These are phyloP conservation scores for Alternaria sp. DNA, from an alignment of 2,329 filamentous ascomycete species.

Conservation along the genomic window DNA sequence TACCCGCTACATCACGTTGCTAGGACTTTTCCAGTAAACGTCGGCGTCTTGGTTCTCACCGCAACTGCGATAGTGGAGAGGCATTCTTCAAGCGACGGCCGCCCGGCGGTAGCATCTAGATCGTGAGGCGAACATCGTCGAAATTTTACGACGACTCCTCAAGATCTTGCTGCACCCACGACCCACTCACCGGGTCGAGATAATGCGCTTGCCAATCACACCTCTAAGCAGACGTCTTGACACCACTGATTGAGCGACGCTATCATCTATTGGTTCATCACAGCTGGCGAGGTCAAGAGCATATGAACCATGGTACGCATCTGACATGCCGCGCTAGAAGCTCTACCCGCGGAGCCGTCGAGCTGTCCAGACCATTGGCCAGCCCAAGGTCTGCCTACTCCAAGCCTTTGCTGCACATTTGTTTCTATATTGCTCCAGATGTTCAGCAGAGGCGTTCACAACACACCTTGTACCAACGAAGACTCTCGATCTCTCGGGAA, in stretches of 20 bases:
- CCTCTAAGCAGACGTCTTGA: not conserved
- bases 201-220: not conserved
- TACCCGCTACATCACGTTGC: slow-evolving; percentile 1
- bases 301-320: slow-evolving; percentile 1
- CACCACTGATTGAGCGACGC: not conserved
- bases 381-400: not conserved
- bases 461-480: not conserved
- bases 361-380: not conserved
- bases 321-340: slow-evolving; percentile 3
- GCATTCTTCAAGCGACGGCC: not conserved
- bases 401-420: not conserved
- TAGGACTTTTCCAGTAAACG: not conserved
- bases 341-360: not conserved
- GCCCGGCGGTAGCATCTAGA: slow-evolving; percentile 5
- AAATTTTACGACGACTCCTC: not conserved
- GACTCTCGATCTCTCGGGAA: not conserved
- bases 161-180: slow-evolving; percentile 1
- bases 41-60: slow-evolving; percentile 1
- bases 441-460: not conserved
- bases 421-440: not conserved
- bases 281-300: not conserved
- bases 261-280: not conserved
- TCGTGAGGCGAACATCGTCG: not conserved
- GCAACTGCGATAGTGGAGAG: not conserved
- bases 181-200: slow-evolving; percentile 1